phyloP scores from a whole-genome alignment of 768 basidiomycete species.

The Leccinum disarticulatum region DNA sequence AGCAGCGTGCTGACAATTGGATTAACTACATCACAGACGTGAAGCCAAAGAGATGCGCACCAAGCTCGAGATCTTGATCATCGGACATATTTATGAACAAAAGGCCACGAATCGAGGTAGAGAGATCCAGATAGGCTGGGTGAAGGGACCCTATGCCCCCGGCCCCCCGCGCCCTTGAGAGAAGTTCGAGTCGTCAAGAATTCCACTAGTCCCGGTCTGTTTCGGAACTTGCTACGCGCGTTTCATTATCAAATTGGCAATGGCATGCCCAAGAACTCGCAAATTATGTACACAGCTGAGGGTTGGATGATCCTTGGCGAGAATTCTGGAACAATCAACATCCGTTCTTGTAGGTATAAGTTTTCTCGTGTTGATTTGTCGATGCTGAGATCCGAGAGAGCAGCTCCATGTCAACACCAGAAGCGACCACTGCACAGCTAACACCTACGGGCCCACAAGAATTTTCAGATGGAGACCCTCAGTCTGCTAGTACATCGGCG shows the following conservation, averaged over 20 bases:
- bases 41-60: background rate
- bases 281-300: no score
- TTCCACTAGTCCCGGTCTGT: background rate
- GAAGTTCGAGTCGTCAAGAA: background rate
- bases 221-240: background rate
- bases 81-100: background rate
- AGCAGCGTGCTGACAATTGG: background rate
- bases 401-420: background rate
- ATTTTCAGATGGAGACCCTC: background rate
- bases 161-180: background rate
- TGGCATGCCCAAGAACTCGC: background rate
- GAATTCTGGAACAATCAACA: background rate
- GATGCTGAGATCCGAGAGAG: background rate
- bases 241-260: background rate
- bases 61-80: background rate
- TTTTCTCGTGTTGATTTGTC: background rate
- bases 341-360: background rate
- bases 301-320: background rate
- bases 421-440: background rate
- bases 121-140: background rate
- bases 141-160: background rate
- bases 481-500: conserved; percentile 4
- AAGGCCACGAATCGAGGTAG: background rate
- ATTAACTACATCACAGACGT: background rate
- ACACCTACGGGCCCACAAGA: background rate